phyloP scores from a whole-genome alignment of 306 rosid species.

The Casuarina equisetifolia region DNA sequence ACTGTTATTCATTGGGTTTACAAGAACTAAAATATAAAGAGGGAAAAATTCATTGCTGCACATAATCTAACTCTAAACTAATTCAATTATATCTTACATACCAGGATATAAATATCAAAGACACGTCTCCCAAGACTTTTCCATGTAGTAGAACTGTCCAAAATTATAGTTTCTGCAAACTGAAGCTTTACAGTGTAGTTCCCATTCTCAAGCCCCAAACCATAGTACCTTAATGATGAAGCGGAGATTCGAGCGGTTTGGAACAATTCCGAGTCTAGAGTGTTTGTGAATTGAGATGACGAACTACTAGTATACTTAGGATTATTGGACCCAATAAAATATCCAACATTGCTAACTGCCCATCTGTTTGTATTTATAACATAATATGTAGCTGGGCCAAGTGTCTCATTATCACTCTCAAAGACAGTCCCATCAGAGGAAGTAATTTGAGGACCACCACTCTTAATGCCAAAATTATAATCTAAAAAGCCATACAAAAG shows the following conservation, averaged over 20 bases:
- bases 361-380: constrained; percentile 52
- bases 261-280: constrained; percentile 47
- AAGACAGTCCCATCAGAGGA: constrained; percentile 36
- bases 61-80: background rate
- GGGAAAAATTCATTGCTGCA: too few species aligned
- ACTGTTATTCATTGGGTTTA: background rate
- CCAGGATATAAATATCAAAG: constrained; percentile 80
- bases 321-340: constrained; percentile 29
- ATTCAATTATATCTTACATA: constrained; percentile 15
- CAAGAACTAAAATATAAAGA: background rate
- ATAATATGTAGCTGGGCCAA: constrained; percentile 72
- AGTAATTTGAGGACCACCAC: constrained; percentile 56
- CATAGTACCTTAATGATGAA: constrained; percentile 80
- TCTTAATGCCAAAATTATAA: constrained; percentile 60
- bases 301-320: constrained; percentile 30
- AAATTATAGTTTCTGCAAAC: constrained; percentile 56
- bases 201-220: constrained; percentile 73
- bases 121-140: constrained; percentile 65
- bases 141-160: constrained; percentile 43
- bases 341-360: constrained; percentile 78
- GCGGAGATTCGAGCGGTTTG: constrained; percentile 72
- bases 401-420: constrained; percentile 52
- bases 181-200: constrained; percentile 62
- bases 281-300: constrained; percentile 40
- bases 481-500: constrained; percentile 40